Evolutionary conservation across 495 filamentous ascomycete species (phyloP), one percentile per base, ranked within the genome.

Genomic region (Mytilinidion resinicola): DNA sequence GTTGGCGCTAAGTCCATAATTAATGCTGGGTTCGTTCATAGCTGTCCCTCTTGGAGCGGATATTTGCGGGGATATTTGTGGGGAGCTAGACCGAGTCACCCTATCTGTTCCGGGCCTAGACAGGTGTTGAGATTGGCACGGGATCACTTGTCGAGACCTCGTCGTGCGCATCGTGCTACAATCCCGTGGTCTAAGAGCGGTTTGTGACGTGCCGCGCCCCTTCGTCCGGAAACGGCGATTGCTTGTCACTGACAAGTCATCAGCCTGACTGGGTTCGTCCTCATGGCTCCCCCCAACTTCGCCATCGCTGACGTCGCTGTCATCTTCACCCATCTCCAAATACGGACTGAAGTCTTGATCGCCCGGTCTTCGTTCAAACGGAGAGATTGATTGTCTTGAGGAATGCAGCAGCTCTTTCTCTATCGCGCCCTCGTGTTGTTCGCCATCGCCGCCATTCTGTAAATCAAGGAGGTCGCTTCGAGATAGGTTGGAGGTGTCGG

Each of bases 231-330:
- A n/a, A n/a, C n/a, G n/a, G n/a, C n/a, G n/a, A n/a, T n/a, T n/a
- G 52, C 33, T 39, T 41, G 48, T 53, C n/a, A 19, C n/a, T 15
- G 11, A 39, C 52, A 36, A 14, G 42, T 37, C 53, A 19, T 34
- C 8, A 20, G 48, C n/a, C n/a, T n/a, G 46, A 57, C 30, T 39
- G 51, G 14, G 44, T 52, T 59, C 35, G 35, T 53, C 42, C 56
- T 59, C 35, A 43, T 52, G n/a, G 34, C 54, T 56, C 38, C 49
- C 43, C 25, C 54, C 35, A 56, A 34, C 43, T 30, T 56, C 21
- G 5, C 53, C 34, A 56, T 38, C 33, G 38, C 52, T 55, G 37
- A 4, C 37, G 20, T 30, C 5, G 15, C 38, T 47, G 17, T 33
- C 33, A 19, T 34, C 41, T 34, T 48, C 20, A 47, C 41, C 15